Conservation (phyloP, 73 alveolate species). For the Uronychia binucleata region DNA sequence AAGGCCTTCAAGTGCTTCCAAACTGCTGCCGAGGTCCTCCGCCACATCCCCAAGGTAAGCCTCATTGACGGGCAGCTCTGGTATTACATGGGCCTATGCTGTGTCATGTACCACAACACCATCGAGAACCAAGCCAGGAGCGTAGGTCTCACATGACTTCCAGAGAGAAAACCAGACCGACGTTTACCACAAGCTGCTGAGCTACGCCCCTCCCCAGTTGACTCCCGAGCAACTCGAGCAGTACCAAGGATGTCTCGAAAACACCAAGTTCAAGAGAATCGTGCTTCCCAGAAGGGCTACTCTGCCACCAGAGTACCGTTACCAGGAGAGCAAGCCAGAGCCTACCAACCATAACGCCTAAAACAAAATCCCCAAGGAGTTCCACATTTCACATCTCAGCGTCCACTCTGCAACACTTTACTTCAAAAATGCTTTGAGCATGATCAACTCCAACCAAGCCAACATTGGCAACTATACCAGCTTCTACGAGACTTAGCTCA, state of each 20-base stretch:
- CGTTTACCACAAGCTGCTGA: constrained; percentile 16
- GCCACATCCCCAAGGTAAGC: constrained; percentile 10
- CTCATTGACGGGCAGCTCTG: constrained; percentile 5
- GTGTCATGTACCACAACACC: constrained; percentile 7
- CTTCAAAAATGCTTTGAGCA: not conserved
- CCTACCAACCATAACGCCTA: not conserved
- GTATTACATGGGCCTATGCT: constrained; percentile 43
- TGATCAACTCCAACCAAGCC: not conserved
- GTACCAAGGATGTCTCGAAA: constrained; percentile 8
- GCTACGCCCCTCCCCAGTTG: constrained; percentile 23
- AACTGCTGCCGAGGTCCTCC: constrained; percentile 35
- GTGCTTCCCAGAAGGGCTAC: not conserved
- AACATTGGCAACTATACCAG: not conserved
- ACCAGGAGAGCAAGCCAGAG: not conserved
- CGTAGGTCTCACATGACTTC: not conserved
- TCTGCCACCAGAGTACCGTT: not conserved
- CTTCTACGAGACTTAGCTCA: not conserved
- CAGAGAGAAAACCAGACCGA: constrained; percentile 17
- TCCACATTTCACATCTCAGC: not conserved
- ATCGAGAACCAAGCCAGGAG: not conserved
- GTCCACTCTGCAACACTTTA: not conserved
- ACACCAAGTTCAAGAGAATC: not conserved
- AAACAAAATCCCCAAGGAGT: not conserved
- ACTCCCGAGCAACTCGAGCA: not conserved
- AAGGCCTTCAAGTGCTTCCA: constrained; percentile 52